A percentile compares a stretch with the other conserved stretches of the same genome.
These are phyloP conservation scores for Penicillium oxalicum DNA, from an alignment of 2,329 filamentous ascomycete species.

Conservation along the genomic window DNA sequence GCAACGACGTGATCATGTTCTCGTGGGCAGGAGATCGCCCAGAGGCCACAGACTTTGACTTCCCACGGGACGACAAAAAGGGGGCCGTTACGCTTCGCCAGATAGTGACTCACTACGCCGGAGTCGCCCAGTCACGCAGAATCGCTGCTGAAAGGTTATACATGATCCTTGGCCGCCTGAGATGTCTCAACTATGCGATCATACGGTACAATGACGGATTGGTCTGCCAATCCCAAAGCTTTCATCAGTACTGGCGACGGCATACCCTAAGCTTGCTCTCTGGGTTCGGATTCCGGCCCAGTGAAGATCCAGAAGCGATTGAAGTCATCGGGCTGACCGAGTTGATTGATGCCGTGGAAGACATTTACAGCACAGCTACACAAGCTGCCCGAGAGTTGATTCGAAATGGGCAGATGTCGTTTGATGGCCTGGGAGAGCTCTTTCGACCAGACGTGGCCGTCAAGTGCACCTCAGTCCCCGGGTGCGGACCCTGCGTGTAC, in stretches of 20 bases:
- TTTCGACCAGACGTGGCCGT: neutral
- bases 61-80: neutral
- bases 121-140: neutral
- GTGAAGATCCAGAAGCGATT: neutral
- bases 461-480: neutral
- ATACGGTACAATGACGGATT: constrained; percentile 1
- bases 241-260: neutral
- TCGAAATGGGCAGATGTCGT: neutral
- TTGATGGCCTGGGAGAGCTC: neutral
- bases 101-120: neutral
- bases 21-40: neutral
- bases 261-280: neutral
- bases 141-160: neutral
- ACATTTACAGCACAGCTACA: neutral
- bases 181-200: constrained; percentile 1
- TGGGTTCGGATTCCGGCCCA: neutral
- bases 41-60: neutral
- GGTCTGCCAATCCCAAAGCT: neutral
- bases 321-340: neutral
- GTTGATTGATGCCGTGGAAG: neutral
- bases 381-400: neutral
- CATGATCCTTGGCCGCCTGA: neutral
- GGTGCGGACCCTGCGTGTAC: neutral
- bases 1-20: neutral
- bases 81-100: neutral